These are phyloP conservation scores for Diaporthe batatas DNA, from an alignment of 2,329 filamentous ascomycete species.

Conservation along the genomic window DNA sequence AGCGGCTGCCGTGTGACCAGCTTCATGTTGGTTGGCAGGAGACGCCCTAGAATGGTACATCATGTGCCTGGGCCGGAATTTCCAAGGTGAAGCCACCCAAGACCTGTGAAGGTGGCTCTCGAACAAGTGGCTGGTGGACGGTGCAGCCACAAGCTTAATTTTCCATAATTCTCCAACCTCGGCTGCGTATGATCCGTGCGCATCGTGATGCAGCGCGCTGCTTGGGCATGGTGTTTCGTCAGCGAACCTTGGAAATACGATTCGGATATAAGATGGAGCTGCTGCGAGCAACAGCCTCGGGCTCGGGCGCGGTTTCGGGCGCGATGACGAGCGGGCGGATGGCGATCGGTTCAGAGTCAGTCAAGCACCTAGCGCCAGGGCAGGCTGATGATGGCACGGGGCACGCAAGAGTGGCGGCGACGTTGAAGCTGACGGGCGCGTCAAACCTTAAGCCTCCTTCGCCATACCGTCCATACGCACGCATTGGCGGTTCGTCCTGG, in stretches of 20 bases:
- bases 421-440: slow-evolving; percentile 1
- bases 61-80: background rate
- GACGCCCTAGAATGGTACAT: background rate
- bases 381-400: background rate
- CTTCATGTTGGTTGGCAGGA: slow-evolving; percentile 5
- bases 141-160: slow-evolving; percentile 19
- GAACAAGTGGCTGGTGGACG: background rate
- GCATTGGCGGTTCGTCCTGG: background rate
- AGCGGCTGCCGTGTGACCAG: slow-evolving; percentile 16
- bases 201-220: background rate
- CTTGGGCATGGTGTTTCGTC: background rate
- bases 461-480: background rate
- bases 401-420: background rate
- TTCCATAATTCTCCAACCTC: slow-evolving; percentile 1
- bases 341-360: slow-evolving; percentile 3
- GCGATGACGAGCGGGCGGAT: background rate
- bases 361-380: background rate
- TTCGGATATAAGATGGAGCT: background rate
- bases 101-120: background rate
- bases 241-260: slow-evolving; percentile 4
- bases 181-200: background rate
- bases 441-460: background rate
- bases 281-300: background rate
- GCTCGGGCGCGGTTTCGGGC: slow-evolving; percentile 18
- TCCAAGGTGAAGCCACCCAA: background rate